These are phyloP conservation scores for Trichoderma aggressivum DNA, from an alignment of 2,329 filamentous ascomycete genomes.

Conservation along the genomic window DNA sequence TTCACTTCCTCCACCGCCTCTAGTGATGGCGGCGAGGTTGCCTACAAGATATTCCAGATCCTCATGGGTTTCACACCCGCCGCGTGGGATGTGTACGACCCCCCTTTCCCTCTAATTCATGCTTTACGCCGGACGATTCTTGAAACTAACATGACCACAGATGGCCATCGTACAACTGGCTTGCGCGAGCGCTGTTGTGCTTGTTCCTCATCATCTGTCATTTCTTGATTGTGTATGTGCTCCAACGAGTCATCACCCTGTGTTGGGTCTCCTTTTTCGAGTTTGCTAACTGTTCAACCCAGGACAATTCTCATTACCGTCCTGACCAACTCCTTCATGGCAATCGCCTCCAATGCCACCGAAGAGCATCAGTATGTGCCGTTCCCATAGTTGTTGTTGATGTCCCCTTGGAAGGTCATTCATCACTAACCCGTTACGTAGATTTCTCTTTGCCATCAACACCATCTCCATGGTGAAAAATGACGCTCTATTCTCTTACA, in stretches of 20 bases:
- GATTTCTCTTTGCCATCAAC: slow-evolving; percentile 90
- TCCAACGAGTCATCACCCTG: not conserved
- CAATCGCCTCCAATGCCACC: slow-evolving; percentile 86
- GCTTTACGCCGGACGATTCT: not conserved
- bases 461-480: slow-evolving; percentile 98
- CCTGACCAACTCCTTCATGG: slow-evolving; percentile 95
- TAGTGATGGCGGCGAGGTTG: slow-evolving; percentile 69
- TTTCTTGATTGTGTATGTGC: slow-evolving; percentile 74
- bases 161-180: slow-evolving; percentile 70
- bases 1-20: slow-evolving; percentile 78
- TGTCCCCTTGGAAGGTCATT: not conserved
- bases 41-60: slow-evolving; percentile 89
- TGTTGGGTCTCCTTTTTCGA: not conserved
- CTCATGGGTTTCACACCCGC: slow-evolving; percentile 95
- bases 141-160: slow-evolving; percentile 30
- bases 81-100: slow-evolving; percentile 76
- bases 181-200: slow-evolving; percentile 73
- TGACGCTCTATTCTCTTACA: slow-evolving; percentile 91
- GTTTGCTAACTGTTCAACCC: not conserved
- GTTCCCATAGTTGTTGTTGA: rapidly evolving
- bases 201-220: slow-evolving; percentile 92
- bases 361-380: slow-evolving; percentile 71
- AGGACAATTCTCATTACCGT: slow-evolving; percentile 90
- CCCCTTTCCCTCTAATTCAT: not conserved
- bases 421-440: slow-evolving; percentile 28